phyloP scores from a whole-genome alignment of 2,329 filamentous ascomycete species.

The Malbranchea zuffiana region DNA sequence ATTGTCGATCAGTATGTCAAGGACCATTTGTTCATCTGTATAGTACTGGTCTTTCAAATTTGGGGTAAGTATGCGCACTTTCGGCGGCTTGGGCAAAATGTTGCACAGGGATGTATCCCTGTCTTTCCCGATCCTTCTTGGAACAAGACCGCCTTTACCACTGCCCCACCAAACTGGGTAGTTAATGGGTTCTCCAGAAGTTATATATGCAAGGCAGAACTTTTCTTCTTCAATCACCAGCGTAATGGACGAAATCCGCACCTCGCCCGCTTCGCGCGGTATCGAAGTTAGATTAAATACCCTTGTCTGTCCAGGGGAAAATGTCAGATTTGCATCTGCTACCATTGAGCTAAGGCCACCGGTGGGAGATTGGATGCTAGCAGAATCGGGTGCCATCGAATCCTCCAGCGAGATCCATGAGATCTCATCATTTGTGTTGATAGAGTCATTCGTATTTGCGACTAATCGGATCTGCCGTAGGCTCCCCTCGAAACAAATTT shows the following conservation, averaged over 20 bases:
- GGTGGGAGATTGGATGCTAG: conserved; percentile 24
- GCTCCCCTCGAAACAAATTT: conserved; percentile 44
- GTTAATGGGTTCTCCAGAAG: conserved; percentile 34
- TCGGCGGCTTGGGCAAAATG: conserved; percentile 80
- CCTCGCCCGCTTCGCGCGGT: conserved; percentile 71
- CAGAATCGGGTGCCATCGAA: conserved; percentile 16
- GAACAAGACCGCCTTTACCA: conserved; percentile 25
- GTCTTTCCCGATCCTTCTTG: conserved; percentile 34
- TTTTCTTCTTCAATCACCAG: conserved; percentile 52
- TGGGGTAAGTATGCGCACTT: conserved; percentile 63
- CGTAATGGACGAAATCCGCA: conserved; percentile 52
- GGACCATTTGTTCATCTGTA: conserved; percentile 62
- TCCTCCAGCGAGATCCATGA: conserved; percentile 22
- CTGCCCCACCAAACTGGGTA: conserved; percentile 36
- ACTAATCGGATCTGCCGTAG: conserved; percentile 35
- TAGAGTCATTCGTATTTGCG: conserved; percentile 21
- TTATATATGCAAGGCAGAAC: conserved; percentile 57
- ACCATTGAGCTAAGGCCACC: conserved; percentile 34
- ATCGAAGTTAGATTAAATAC: conserved; percentile 62
- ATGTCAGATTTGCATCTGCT: conserved; percentile 52
- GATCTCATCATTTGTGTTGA: conserved; percentile 21
- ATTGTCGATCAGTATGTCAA: conserved; percentile 64
- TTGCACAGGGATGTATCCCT: conserved; percentile 48
- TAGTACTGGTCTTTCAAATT: conserved; percentile 64
- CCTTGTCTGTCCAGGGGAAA: conserved; percentile 56